Conservation (phyloP, 225 moss, liverwort and hornwort genomes). For the Pseudisothecium myosuroides region DNA sequence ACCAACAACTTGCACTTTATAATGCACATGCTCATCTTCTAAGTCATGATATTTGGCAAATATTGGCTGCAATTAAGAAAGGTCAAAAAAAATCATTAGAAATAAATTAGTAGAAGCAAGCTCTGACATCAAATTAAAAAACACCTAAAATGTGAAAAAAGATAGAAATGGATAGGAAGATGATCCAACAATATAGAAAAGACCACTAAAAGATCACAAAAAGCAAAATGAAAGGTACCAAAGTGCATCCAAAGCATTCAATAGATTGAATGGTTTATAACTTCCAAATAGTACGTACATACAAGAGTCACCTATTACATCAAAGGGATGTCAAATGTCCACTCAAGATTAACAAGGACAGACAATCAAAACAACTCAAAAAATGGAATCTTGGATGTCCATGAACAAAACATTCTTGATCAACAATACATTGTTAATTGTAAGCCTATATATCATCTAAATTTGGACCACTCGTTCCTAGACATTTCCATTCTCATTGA, state of each 20-base stretch:
- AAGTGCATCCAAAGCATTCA: neutral
- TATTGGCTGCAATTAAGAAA: neutral
- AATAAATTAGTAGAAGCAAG: neutral
- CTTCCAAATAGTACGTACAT: neutral
- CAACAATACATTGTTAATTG: too few relatives aligned
- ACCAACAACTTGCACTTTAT: neutral
- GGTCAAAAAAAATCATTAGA: neutral
- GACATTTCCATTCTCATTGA: accelerated
- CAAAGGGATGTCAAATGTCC: neutral
- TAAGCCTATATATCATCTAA: neutral
- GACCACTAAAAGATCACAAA: too few relatives aligned
- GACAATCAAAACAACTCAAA: neutral
- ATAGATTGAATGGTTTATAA: neutral
- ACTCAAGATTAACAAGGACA: neutral
- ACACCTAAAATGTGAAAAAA: neutral
- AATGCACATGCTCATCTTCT: accelerated
- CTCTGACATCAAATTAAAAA: neutral
- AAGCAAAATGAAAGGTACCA: neutral
- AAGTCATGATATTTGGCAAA: neutral
- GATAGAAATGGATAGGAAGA: accelerated
- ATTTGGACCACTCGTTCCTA: neutral
- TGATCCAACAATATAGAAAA: neutral
- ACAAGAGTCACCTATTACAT: neutral
- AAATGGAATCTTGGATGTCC: neutral
- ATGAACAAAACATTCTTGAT: neutral